Evolutionary conservation across 768 basidiomycete genomes (phyloP).

Genomic region (Lactifluus echinatus): DNA sequence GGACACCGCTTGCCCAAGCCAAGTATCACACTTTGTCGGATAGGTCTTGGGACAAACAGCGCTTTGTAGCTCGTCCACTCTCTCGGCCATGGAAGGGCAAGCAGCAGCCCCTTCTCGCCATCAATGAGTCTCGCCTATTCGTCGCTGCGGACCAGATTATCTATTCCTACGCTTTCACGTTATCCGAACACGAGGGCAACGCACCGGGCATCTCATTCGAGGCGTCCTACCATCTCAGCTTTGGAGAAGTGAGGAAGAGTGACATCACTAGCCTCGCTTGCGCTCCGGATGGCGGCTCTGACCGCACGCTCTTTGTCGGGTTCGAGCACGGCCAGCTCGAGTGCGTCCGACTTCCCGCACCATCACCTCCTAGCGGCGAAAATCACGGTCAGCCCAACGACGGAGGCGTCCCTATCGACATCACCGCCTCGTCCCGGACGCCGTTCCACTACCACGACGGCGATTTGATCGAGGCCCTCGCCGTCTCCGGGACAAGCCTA

Average conservation of each 20-base stretch:
- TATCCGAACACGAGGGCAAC: slow-evolving; percentile 19
- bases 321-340: slow-evolving; percentile 54
- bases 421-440: slow-evolving; percentile 18
- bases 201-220: slow-evolving; percentile 42
- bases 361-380: no score
- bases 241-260: slow-evolving; percentile 28
- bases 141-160: slow-evolving; percentile 24
- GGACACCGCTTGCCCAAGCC: slow-evolving; percentile 18
- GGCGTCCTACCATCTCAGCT: slow-evolving; percentile 34
- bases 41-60: slow-evolving; percentile 18
- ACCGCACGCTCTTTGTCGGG: slow-evolving; percentile 43
- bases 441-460: slow-evolving; percentile 29
- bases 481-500: slow-evolving; percentile 35
- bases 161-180: slow-evolving; percentile 22
- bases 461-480: slow-evolving; percentile 50
- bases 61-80: slow-evolving; percentile 22
- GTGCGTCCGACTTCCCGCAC: slow-evolving; percentile 34
- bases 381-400: slow-evolving; percentile 12
- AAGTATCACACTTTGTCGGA: slow-evolving; percentile 21
- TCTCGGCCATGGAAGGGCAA: slow-evolving; percentile 23
- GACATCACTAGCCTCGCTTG: slow-evolving; percentile 52
- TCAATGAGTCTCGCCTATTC: slow-evolving; percentile 21
- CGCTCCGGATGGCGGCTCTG: slow-evolving; percentile 35
- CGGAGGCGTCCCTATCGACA: slow-evolving; percentile 20
- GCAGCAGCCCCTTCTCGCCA: slow-evolving; percentile 24